These are phyloP conservation scores for Millerago galiae DNA, from an alignment of 805 yeast genomes.

Conservation along the genomic window DNA sequence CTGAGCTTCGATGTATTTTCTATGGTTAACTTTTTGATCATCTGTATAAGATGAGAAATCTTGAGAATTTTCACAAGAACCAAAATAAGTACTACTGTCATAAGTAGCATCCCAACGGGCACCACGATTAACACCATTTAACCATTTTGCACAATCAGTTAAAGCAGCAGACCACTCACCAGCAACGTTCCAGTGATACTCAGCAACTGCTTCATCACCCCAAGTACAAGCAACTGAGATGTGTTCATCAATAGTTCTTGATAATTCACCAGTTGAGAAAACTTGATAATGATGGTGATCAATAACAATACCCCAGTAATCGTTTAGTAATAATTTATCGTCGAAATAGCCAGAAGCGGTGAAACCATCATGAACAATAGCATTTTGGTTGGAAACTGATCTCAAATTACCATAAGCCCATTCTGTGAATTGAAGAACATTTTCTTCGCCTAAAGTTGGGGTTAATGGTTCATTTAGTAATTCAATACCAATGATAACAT, in stretches of 20 bases:
- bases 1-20: constrained; percentile 83
- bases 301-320: constrained; percentile 60
- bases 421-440: constrained; percentile 51
- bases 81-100: constrained; percentile 37
- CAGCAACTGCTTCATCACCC: constrained; percentile 38
- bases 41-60: constrained; percentile 53
- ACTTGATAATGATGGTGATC: constrained; percentile 94
- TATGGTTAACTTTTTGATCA: constrained; percentile 47
- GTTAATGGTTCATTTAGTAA: constrained; percentile 89
- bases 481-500: constrained; percentile 79
- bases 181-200: constrained; percentile 66
- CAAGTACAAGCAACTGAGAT: constrained; percentile 47
- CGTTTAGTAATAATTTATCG: constrained; percentile 33
- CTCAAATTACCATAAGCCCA: constrained; percentile 65
- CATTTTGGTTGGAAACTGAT: constrained; percentile 44
- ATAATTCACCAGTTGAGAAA: constrained; percentile 58
- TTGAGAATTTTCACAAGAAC: constrained; percentile 51
- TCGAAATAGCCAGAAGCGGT: constrained; percentile 25
- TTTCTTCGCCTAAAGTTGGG: constrained; percentile 50
- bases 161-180: constrained; percentile 94
- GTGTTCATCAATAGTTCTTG: constrained; percentile 55
- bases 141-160: constrained; percentile 85
- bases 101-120: constrained; percentile 71
- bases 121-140: constrained; percentile 81
- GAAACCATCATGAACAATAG: constrained; percentile 82